Conservation (phyloP, 331 rosid species). For the Telfairia occidentalis region DNA sequence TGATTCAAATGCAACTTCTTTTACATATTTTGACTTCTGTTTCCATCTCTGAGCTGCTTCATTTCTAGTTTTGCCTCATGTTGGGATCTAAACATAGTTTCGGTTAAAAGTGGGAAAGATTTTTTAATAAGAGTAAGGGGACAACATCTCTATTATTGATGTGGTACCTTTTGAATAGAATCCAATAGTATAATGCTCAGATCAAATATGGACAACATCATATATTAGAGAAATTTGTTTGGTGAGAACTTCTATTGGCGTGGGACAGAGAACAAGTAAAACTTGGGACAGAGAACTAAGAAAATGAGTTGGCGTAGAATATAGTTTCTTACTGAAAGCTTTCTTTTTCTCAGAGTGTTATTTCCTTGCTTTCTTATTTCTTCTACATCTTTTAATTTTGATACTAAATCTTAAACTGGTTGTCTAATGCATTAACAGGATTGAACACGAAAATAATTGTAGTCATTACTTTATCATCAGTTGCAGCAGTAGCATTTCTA, state of each 20-base stretch:
- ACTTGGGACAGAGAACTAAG: background rate
- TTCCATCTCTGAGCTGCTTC: background rate
- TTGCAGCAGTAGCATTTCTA: background rate
- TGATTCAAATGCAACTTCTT: background rate
- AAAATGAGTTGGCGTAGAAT: background rate
- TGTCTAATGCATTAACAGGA: slow-evolving; percentile 6
- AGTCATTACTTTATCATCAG: background rate
- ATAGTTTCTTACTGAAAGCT: background rate
- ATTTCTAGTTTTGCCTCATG: background rate
- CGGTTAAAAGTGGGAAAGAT: background rate
- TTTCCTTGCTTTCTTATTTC: background rate
- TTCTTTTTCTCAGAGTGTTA: background rate
- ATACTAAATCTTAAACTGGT: background rate
- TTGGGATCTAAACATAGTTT: background rate
- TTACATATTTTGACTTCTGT: background rate
- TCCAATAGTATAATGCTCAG: background rate
- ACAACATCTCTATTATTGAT: background rate
- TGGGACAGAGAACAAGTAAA: background rate
- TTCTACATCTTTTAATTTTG: background rate
- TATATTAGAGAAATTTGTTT: no score
- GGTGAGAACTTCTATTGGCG: background rate
- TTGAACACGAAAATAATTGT: background rate
- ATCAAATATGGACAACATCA: background rate
- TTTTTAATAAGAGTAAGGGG: background rate
- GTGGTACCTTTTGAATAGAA: background rate